Conservation (phyloP, 2,329 filamentous ascomycete genomes). For the Pezicula radicicola region DNA sequence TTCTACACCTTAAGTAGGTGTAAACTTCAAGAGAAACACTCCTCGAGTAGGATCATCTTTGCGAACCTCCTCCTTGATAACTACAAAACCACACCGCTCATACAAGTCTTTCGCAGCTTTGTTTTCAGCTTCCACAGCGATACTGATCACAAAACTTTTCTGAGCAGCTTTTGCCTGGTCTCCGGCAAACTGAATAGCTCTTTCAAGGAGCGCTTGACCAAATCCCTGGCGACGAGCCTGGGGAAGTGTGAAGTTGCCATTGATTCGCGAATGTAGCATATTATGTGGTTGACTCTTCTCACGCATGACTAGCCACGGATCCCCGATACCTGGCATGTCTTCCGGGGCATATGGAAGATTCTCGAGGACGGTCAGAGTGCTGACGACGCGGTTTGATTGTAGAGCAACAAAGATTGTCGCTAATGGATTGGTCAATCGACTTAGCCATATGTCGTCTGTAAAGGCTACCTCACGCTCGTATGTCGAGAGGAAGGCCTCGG, state of each 20-base stretch:
- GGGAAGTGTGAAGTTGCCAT: slow-evolving; percentile 36
- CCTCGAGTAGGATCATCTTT: too few species aligned
- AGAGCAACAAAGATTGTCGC: slow-evolving; percentile 32
- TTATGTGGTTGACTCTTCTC: not conserved
- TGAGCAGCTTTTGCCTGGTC: slow-evolving; percentile 17
- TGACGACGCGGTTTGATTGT: slow-evolving; percentile 24
- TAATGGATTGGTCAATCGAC: slow-evolving; percentile 32
- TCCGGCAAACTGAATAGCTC: slow-evolving; percentile 24
- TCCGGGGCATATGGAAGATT: slow-evolving; percentile 22
- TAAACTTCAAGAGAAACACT: too few species aligned
- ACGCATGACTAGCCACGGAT: slow-evolving; percentile 15
- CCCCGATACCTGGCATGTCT: slow-evolving; percentile 6
- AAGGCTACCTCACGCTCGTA: slow-evolving; percentile 33
- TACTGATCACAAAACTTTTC: slow-evolving; percentile 24
- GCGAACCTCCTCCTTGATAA: slow-evolving; percentile 14
- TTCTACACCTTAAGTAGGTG: too few species aligned
- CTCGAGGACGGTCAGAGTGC: slow-evolving; percentile 30
- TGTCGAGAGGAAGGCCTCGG: slow-evolving; percentile 35
- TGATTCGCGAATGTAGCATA: slow-evolving; percentile 29
- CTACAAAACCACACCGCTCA: slow-evolving; percentile 32
- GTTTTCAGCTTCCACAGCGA: slow-evolving; percentile 33
- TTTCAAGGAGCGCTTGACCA: slow-evolving; percentile 29
- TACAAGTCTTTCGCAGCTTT: slow-evolving; percentile 30
- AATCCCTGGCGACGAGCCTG: slow-evolving; percentile 33
- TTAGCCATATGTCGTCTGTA: slow-evolving; percentile 32